Evolutionary conservation across 305 asterid species (phyloP).

Genomic region (Rubia peregrina): DNA sequence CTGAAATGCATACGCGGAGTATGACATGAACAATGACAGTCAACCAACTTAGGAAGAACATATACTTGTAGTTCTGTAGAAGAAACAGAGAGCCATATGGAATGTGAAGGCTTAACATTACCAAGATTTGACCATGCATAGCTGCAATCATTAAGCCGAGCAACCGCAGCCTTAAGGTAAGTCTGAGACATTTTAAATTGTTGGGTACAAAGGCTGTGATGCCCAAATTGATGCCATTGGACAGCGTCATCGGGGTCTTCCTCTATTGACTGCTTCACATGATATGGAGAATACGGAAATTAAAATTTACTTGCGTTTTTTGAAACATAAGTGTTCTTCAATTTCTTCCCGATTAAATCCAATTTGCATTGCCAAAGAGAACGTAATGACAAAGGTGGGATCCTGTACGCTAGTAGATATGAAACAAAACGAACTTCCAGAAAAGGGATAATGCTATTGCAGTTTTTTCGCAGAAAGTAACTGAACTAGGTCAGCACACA

Average conservation of each 20-base stretch:
- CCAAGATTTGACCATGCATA: slow-evolving; percentile 97
- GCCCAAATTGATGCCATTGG: slow-evolving; percentile 96
- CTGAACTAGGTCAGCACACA: not conserved
- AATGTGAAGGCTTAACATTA: slow-evolving; percentile 21
- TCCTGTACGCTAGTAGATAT: not conserved
- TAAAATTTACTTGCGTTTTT: too few relatives aligned
- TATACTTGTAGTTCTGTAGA: not conserved
- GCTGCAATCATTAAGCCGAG: slow-evolving; percentile 58
- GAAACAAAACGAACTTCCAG: not conserved
- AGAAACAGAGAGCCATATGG: not conserved
- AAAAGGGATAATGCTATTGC: not conserved
- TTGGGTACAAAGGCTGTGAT: slow-evolving; percentile 77
- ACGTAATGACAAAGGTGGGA: not conserved
- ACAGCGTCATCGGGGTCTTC: slow-evolving; percentile 91
- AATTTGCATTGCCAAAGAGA: not conserved
- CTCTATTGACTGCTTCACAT: slow-evolving; percentile 57
- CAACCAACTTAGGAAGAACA: not conserved
- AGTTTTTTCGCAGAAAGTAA: slow-evolving; percentile 7
- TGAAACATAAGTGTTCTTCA: not conserved
- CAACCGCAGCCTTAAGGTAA: slow-evolving; percentile 74
- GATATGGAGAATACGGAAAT: slow-evolving; percentile 5
- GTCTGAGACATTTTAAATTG: slow-evolving; percentile 69
- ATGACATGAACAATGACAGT: not conserved
- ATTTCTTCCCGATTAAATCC: not conserved
- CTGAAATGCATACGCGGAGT: slow-evolving; percentile 24